Conservation (phyloP, 2,329 filamentous ascomycete genomes). For the Fusarium piperis region DNA sequence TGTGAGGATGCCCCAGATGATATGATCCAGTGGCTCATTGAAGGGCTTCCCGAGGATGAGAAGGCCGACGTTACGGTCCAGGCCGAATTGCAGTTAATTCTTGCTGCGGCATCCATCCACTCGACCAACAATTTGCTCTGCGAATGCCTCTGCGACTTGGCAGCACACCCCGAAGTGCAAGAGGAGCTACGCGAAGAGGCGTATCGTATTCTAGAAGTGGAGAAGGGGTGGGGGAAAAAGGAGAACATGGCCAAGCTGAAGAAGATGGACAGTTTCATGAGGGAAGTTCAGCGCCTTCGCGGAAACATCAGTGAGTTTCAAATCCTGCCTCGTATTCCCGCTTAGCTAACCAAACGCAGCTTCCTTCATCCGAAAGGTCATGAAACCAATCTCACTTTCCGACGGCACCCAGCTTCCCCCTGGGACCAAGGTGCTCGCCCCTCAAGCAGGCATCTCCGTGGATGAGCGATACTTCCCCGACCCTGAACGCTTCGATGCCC, state of each 20-base stretch:
- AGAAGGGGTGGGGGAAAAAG: constrained; percentile 54
- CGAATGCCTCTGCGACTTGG: constrained; percentile 62
- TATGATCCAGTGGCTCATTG: constrained; percentile 57
- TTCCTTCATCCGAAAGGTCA: constrained; percentile 57
- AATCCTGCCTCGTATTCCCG: background rate
- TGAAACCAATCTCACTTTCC: constrained; percentile 56
- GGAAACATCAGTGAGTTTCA: constrained; percentile 55
- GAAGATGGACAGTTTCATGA: constrained; percentile 61
- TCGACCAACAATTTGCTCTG: constrained; percentile 57
- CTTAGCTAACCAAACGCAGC: constrained; percentile 43
- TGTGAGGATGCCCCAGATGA: constrained; percentile 52
- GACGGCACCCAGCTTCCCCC: constrained; percentile 56
- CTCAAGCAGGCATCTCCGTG: constrained; percentile 53
- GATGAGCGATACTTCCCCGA: constrained; percentile 53
- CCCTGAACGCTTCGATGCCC: constrained; percentile 57
- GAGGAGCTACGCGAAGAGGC: constrained; percentile 61
- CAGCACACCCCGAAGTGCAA: constrained; percentile 58
- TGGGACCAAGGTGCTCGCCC: constrained; percentile 55
- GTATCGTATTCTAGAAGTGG: constrained; percentile 51
- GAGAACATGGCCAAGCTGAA: constrained; percentile 55
- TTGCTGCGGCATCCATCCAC: constrained; percentile 57
- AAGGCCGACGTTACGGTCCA: constrained; percentile 51
- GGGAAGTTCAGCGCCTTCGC: constrained; percentile 52
- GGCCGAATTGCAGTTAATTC: constrained; percentile 55
- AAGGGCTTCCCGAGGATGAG: constrained; percentile 51